Conservation (phyloP, 768 basidiomycete species). For the Pulveroboletus sp. region DNA sequence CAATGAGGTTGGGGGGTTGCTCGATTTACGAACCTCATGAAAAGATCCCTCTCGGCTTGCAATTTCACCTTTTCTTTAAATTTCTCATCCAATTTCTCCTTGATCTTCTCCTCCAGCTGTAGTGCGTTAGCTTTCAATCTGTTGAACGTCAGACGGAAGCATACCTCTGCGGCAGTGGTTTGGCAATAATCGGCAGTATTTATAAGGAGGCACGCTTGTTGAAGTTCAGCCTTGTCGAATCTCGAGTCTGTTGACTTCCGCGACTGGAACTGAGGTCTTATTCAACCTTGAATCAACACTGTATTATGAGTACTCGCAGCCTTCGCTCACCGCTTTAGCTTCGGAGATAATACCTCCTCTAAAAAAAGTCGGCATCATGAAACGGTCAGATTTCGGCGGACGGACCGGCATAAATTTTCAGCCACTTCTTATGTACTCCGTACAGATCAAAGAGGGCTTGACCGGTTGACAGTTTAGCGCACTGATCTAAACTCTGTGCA, state of each 20-base stretch:
- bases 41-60: constrained; percentile 83
- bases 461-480: constrained; percentile 85
- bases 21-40: constrained; percentile 63
- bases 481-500: constrained; percentile 91
- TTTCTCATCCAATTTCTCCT: constrained; percentile 72
- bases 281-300: constrained; percentile 1
- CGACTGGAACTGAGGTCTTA: constrained; percentile 40
- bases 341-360: constrained; percentile 85
- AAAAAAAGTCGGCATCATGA: constrained; percentile 1
- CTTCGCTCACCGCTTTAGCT: constrained; percentile 62
- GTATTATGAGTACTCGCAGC: neutral
- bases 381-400: constrained; percentile 2
- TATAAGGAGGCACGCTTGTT: constrained; percentile 83
- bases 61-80: constrained; percentile 80
- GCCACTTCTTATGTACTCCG: constrained; percentile 88
- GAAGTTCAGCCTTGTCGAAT: constrained; percentile 72
- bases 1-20: neutral
- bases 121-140: neutral
- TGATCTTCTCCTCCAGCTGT: constrained; percentile 91
- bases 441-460: constrained; percentile 81
- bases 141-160: constrained; percentile 4
- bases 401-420: constrained; percentile 87
- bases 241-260: constrained; percentile 79
- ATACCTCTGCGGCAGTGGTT: constrained; percentile 81
- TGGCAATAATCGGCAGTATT: constrained; percentile 99